Percentiles rank a stretch among this genome's conserved stretches.
These are phyloP conservation scores for Chalciporus piperatus DNA, from an alignment of 768 basidiomycete species.

Conservation along the genomic window DNA sequence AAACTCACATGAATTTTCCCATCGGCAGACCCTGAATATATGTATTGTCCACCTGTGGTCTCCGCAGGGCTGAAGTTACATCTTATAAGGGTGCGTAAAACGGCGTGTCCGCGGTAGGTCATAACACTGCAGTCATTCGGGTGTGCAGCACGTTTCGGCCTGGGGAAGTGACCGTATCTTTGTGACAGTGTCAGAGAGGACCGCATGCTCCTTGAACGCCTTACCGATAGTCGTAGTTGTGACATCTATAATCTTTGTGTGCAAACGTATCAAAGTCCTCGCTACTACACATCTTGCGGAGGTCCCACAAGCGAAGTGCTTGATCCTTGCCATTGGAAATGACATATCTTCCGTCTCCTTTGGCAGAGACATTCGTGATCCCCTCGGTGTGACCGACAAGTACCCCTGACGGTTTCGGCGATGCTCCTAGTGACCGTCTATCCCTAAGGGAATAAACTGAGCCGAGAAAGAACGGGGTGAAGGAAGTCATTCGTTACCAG, in stretches of 20 bases:
- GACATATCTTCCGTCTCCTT: slow-evolving; percentile 94
- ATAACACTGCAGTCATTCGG: slow-evolving; percentile 92
- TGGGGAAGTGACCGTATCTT: slow-evolving; percentile 67
- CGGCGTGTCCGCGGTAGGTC: slow-evolving; percentile 91
- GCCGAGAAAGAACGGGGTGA: neutral
- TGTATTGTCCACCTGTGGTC: slow-evolving; percentile 89
- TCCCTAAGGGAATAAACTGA: slow-evolving; percentile 38
- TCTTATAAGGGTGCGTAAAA: slow-evolving; percentile 88
- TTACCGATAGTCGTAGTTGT: slow-evolving; percentile 81
- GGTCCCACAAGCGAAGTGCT: slow-evolving; percentile 86
- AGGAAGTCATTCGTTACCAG: slow-evolving; percentile 55
- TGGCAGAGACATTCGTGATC: slow-evolving; percentile 91
- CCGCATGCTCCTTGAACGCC: slow-evolving; percentile 13
- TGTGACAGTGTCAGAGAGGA: slow-evolving; percentile 9
- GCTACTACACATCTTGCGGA: slow-evolving; percentile 86
- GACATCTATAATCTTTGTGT: slow-evolving; percentile 51
- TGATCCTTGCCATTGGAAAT: slow-evolving; percentile 98
- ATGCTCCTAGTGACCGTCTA: slow-evolving; percentile 45
- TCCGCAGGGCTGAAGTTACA: slow-evolving; percentile 94
- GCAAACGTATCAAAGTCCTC: slow-evolving; percentile 60
- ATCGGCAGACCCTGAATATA: slow-evolving; percentile 91
- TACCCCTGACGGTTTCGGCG: slow-evolving; percentile 82
- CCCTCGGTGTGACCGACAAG: slow-evolving; percentile 96
- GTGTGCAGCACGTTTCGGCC: slow-evolving; percentile 60
- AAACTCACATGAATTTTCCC: slow-evolving; percentile 74